Percentiles rank a stretch among this genome's conserved stretches.
phyloP scores from a whole-genome alignment of 331 rosid species.

The Quercus phellos region DNA sequence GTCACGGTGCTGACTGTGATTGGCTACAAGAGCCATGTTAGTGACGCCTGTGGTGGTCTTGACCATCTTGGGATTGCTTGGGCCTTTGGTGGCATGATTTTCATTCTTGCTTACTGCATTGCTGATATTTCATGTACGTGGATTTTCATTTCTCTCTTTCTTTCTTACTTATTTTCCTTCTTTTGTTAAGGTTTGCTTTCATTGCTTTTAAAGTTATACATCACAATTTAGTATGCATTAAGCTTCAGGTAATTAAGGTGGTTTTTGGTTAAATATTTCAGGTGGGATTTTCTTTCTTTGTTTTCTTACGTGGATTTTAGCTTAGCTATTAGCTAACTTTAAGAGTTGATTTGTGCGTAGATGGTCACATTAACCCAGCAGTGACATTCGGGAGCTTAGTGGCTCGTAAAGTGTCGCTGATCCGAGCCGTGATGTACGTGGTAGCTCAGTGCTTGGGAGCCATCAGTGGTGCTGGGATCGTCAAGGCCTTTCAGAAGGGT shows the following conservation, averaged over 20 bases:
- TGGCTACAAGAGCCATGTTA: slow-evolving; percentile 36
- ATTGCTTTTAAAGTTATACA: too few relatives aligned
- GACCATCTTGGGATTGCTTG: slow-evolving; percentile 84
- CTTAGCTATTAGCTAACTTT: too few relatives aligned
- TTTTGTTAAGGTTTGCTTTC: background rate
- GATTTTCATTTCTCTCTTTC: slow-evolving; percentile 2
- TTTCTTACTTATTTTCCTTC: background rate
- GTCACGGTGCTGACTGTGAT: slow-evolving; percentile 44
- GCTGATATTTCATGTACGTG: slow-evolving; percentile 77
- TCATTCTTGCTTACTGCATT: slow-evolving; percentile 89
- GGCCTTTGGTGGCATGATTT: slow-evolving; percentile 99
- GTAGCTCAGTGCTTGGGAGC: slow-evolving; percentile 94
- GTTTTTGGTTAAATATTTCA: too few relatives aligned
- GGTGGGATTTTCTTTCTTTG: background rate
- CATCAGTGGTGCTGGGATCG: slow-evolving; percentile 82
- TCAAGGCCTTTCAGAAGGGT: slow-evolving; percentile 67
- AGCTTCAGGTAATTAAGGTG: too few relatives aligned
- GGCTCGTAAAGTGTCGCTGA: slow-evolving; percentile 84
- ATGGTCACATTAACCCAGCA: slow-evolving; percentile 97
- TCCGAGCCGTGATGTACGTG: slow-evolving; percentile 77
- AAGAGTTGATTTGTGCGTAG: slow-evolving; percentile 24
- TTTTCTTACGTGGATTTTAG: slow-evolving; percentile 34
- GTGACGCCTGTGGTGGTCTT: slow-evolving; percentile 30
- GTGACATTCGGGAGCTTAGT: slow-evolving; percentile 84
- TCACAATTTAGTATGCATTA: too few relatives aligned